These are phyloP conservation scores for Penicillium psychrosexuale DNA, from an alignment of 2,329 filamentous ascomycete genomes.

Conservation along the genomic window DNA sequence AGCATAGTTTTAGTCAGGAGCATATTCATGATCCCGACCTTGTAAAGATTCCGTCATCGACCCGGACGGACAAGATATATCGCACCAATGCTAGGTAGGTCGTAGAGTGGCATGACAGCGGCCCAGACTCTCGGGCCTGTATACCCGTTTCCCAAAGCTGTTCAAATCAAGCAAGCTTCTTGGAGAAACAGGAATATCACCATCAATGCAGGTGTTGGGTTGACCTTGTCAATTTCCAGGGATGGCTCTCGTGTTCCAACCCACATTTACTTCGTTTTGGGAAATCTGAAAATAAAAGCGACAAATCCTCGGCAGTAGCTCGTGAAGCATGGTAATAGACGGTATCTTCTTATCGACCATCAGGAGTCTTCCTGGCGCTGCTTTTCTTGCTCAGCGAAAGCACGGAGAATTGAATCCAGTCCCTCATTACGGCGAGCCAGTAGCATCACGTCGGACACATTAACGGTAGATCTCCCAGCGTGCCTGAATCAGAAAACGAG, in stretches of 20 bases:
- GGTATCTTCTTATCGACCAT: background rate
- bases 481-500: conserved; percentile 58
- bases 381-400: conserved; percentile 33
- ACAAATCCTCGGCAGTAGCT: background rate
- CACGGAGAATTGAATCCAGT: conserved; percentile 66
- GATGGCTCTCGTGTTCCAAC: background rate
- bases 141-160: background rate
- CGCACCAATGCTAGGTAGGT: background rate
- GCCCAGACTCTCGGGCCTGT: background rate
- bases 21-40: background rate
- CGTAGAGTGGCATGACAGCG: background rate
- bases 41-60: background rate
- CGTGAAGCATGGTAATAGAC: background rate
- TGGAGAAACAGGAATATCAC: background rate
- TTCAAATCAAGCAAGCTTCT: background rate
- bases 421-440: conserved; percentile 84
- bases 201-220: background rate
- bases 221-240: background rate
- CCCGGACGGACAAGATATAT: background rate
- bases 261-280: background rate
- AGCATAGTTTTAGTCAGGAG: background rate
- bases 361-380: conserved; percentile 25
- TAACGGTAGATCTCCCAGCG: conserved; percentile 75
- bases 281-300: background rate
- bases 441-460: conserved; percentile 81